These are phyloP conservation scores for Psilocybe mexicana DNA, from an alignment of 1,284 basidiomycete species.

Conservation along the genomic window DNA sequence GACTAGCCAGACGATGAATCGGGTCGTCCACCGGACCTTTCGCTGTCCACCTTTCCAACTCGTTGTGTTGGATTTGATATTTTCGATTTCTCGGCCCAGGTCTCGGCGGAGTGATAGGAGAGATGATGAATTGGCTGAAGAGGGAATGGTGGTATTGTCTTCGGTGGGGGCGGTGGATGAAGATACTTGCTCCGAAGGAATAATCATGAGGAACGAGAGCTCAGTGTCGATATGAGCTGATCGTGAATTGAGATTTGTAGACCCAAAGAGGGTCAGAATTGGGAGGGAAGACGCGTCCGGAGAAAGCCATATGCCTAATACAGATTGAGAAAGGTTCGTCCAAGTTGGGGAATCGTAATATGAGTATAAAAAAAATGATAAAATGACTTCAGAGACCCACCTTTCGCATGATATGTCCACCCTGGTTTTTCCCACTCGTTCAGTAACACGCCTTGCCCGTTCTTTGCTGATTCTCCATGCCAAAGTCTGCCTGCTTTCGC, in stretches of 20 bases:
- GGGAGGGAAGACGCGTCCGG: constrained; percentile 55
- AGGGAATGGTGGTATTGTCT: not conserved
- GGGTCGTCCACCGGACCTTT: constrained; percentile 71
- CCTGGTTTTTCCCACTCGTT: constrained; percentile 87
- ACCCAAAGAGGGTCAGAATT: constrained; percentile 87
- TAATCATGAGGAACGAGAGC: constrained; percentile 84
- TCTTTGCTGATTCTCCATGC: constrained; percentile 26
- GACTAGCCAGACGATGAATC: constrained; percentile 62
- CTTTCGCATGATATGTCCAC: constrained; percentile 99
- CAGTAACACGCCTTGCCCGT: constrained; percentile 61
- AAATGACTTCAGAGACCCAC: constrained; percentile 39
- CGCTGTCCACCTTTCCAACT: constrained; percentile 67
- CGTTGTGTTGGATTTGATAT: constrained; percentile 45
- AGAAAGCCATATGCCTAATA: constrained; percentile 84
- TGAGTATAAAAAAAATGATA: not conserved
- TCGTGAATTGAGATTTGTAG: constrained; percentile 93
- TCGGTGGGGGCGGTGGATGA: not conserved
- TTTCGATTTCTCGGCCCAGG: constrained; percentile 36
- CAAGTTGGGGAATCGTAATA: not conserved
- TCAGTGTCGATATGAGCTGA: constrained; percentile 93
- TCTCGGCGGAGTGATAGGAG: constrained; percentile 27
- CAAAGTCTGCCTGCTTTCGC: constrained; percentile 51
- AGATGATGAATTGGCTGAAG: constrained; percentile 1
- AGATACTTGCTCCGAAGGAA: constrained; percentile 41
- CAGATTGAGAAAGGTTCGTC: constrained; percentile 9